Evolutionary conservation across 192 early-diverging fungal species (phyloP).

Genomic region (Linnemannia schmuckeri): DNA sequence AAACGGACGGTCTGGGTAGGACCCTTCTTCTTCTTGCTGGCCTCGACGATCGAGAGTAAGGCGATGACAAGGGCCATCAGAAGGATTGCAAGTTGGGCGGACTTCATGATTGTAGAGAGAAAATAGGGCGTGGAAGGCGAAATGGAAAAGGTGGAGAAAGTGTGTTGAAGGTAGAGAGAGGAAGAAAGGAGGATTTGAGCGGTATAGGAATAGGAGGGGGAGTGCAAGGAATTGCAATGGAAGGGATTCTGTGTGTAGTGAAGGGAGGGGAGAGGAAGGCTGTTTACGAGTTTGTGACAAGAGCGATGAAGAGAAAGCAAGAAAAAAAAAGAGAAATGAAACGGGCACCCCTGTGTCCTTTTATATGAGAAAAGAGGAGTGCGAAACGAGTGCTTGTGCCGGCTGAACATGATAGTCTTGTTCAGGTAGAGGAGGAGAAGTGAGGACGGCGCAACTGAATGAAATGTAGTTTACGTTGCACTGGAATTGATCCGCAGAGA

Average conservation of each 20-base stretch:
- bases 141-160: constrained; percentile 10
- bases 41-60: constrained; percentile 39
- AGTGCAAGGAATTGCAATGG: constrained; percentile 44
- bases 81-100: constrained; percentile 40
- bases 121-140: neutral
- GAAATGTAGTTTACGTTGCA: neutral
- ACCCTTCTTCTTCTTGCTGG: neutral
- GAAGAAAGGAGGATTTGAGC: neutral
- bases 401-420: neutral
- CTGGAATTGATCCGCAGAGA: neutral
- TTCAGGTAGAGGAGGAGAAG: neutral
- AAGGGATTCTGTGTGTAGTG: constrained; percentile 8
- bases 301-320: constrained; percentile 28
- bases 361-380: neutral
- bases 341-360: neutral
- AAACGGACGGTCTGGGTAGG: constrained; percentile 27
- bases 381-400: neutral
- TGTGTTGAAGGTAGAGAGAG: constrained; percentile 19
- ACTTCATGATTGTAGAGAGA: constrained; percentile 40
- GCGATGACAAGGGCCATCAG: constrained; percentile 31
- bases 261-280: constrained; percentile 30
- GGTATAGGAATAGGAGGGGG: neutral
- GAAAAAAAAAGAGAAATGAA: constrained; percentile 16
- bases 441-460: neutral
- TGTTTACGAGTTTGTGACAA: constrained; percentile 32